These are phyloP conservation scores for Coemansia sp. DNA, from an alignment of 192 early-diverging fungal species.

Conservation along the genomic window DNA sequence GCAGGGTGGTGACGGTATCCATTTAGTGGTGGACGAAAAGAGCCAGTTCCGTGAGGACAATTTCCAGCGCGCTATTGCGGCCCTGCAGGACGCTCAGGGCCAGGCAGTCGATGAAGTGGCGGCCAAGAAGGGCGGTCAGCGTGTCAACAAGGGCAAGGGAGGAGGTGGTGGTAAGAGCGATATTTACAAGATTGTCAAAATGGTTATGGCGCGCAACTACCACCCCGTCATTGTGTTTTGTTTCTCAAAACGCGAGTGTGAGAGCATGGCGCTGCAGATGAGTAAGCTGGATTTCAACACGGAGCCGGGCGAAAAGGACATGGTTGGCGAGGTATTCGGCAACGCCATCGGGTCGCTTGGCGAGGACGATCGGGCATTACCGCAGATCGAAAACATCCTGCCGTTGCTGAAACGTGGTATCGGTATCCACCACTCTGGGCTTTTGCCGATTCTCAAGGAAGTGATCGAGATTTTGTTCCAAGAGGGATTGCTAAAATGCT, in stretches of 20 bases:
- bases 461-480: slow-evolving; percentile 97
- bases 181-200: slow-evolving; percentile 91
- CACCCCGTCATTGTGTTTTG: slow-evolving; percentile 98
- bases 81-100: slow-evolving; percentile 63
- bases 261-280: slow-evolving; percentile 84
- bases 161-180: slow-evolving; percentile 61
- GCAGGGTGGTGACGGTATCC: slow-evolving; percentile 86
- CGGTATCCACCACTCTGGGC: slow-evolving; percentile 95
- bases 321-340: slow-evolving; percentile 78
- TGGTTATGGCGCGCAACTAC: slow-evolving; percentile 92
- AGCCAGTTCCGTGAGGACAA: slow-evolving; percentile 91
- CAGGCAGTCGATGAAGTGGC: slow-evolving; percentile 55
- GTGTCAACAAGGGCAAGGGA: slow-evolving; percentile 57
- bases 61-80: slow-evolving; percentile 85
- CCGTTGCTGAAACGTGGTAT: slow-evolving; percentile 90
- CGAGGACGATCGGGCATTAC: slow-evolving; percentile 87
- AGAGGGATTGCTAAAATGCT: slow-evolving; percentile 93
- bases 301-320: slow-evolving; percentile 70
- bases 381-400: slow-evolving; percentile 90
- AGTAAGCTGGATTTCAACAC: slow-evolving; percentile 90
- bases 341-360: slow-evolving; percentile 81
- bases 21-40: slow-evolving; percentile 96
- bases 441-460: slow-evolving; percentile 95
- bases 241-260: slow-evolving; percentile 93
- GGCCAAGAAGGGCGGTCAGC: slow-evolving; percentile 52